Conservation (phyloP, 1,284 basidiomycete species). For the Ceratobasidium theobromae region DNA sequence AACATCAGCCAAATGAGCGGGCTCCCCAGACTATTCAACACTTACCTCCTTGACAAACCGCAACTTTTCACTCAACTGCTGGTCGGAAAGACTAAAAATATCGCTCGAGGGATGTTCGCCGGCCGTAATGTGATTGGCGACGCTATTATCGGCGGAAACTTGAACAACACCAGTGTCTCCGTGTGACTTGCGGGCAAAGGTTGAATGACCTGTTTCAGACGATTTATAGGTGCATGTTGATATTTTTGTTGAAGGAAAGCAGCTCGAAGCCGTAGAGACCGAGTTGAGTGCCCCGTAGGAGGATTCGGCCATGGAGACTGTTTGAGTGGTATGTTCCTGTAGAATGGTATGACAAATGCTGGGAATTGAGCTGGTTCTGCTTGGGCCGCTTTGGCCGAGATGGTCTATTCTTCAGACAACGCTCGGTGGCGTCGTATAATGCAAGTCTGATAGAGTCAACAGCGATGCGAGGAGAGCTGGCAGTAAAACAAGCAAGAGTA, state of each 20-base stretch:
- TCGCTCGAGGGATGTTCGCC: conserved; percentile 28
- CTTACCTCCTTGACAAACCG: conserved; percentile 74
- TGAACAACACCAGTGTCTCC: neutral
- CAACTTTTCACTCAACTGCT: conserved; percentile 65
- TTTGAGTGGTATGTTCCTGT: neutral
- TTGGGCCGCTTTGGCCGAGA: no score
- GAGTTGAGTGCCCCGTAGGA: neutral
- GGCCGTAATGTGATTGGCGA: neutral
- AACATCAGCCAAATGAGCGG: conserved; percentile 14
- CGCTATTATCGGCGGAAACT: neutral
- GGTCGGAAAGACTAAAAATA: conserved; percentile 52
- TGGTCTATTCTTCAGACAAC: no score
- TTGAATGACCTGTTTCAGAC: conserved; percentile 27
- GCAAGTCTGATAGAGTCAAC: no score
- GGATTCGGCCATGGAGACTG: neutral
- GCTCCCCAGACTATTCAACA: conserved; percentile 22
- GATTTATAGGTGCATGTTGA: neutral
- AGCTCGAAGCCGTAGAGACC: conserved; percentile 19
- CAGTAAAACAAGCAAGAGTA: neutral
- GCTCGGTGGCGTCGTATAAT: no score
- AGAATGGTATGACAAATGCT: neutral
- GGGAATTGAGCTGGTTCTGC: no score
- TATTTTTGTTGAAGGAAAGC: conserved; percentile 3
- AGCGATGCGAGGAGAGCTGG: neutral
- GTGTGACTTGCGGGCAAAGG: conserved; percentile 7